A percentile compares a stretch with the other conserved stretches of the same genome.
phyloP scores from a whole-genome alignment of 371 early-diverging fungal genomes.

The Mortierella sp. region DNA sequence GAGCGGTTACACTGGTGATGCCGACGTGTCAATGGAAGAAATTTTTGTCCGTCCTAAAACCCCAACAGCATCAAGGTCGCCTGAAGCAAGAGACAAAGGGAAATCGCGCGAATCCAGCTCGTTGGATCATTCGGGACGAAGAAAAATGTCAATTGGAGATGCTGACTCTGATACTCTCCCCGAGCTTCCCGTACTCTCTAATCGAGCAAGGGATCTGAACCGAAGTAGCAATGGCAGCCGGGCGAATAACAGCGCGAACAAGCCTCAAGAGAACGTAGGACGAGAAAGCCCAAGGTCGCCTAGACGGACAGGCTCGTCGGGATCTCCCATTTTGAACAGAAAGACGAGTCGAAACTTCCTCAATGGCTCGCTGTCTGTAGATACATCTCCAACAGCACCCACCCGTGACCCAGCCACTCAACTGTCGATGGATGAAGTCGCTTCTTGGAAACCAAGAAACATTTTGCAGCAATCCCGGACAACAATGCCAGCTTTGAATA shows the following conservation, averaged over 20 bases:
- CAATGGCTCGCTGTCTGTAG: slow-evolving; percentile 1
- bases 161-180: slow-evolving; percentile 42
- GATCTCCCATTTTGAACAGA: slow-evolving; percentile 22
- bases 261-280: slow-evolving; percentile 2
- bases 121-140: slow-evolving; percentile 10
- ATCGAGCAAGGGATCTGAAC: slow-evolving; percentile 30
- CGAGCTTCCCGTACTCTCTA: slow-evolving; percentile 27
- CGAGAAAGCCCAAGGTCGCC: slow-evolving; percentile 31
- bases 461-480: slow-evolving; percentile 18
- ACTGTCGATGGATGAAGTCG: slow-evolving; percentile 31
- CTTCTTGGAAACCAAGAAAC: slow-evolving; percentile 39
- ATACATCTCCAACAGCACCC: not conserved
- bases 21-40: slow-evolving; percentile 53
- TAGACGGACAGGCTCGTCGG: slow-evolving; percentile 6
- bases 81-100: slow-evolving; percentile 18
- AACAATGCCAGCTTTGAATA: slow-evolving; percentile 24
- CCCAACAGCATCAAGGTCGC: slow-evolving; percentile 1
- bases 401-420: not conserved
- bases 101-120: slow-evolving; percentile 24
- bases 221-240: slow-evolving; percentile 22
- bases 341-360: slow-evolving; percentile 27
- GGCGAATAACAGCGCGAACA: not conserved
- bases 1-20: slow-evolving; percentile 54
- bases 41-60: slow-evolving; percentile 40
- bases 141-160: slow-evolving; percentile 40